phyloP scores from a whole-genome alignment of 768 basidiomycete genomes.

The Suillus lakei region DNA sequence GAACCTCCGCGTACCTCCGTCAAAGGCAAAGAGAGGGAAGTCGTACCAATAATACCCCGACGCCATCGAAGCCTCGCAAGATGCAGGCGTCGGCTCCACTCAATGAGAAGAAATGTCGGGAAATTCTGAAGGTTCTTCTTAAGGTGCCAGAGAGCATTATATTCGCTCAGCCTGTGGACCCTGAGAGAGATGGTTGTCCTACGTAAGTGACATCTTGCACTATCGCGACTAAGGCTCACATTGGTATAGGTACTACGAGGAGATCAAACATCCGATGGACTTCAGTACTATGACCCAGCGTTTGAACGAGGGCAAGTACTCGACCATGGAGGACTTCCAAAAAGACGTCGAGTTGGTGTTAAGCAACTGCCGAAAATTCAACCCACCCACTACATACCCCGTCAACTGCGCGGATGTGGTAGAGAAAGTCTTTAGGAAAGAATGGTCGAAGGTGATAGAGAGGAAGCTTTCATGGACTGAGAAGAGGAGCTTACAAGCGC shows the following conservation, averaged over 20 bases:
- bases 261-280: conserved; percentile 94
- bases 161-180: conserved; percentile 85
- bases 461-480: conserved; percentile 77
- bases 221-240: conserved; percentile 6
- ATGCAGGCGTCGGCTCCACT: conserved; percentile 53
- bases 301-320: conserved; percentile 68
- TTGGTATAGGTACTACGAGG: conserved; percentile 78
- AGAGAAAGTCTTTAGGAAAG: conserved; percentile 78
- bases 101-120: conserved; percentile 85
- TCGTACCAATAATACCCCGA: conserved; percentile 34
- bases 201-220: conserved; percentile 60
- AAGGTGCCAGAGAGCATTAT: conserved; percentile 71
- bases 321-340: conserved; percentile 81
- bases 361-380: conserved; percentile 91
- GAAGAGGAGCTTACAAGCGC: conserved; percentile 74
- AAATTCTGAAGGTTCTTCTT: conserved; percentile 61
- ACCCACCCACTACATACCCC: conserved; percentile 80
- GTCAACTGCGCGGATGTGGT: conserved; percentile 71
- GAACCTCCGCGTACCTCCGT: conserved; percentile 46
- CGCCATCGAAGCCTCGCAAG: conserved; percentile 44
- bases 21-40: conserved; percentile 82
- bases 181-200: conserved; percentile 82
- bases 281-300: conserved; percentile 80
- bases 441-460: conserved; percentile 82
- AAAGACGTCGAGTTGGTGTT: conserved; percentile 84